These are phyloP conservation scores for Trichoderma sp. DNA, from an alignment of 2,329 filamentous ascomycete species.

Conservation along the genomic window DNA sequence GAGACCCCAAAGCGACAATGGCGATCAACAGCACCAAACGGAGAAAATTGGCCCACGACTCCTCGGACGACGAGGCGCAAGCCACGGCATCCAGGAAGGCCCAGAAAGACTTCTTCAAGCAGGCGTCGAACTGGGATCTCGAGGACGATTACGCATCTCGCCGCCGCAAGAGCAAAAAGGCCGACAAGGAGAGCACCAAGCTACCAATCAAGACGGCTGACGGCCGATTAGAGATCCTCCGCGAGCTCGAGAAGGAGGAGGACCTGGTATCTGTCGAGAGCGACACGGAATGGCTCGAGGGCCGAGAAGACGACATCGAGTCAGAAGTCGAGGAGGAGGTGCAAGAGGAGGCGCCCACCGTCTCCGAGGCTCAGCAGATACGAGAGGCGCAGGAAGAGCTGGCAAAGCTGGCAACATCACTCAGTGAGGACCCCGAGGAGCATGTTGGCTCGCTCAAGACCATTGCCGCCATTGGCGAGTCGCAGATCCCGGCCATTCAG, in stretches of 20 bases:
- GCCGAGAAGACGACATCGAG: constrained; percentile 50
- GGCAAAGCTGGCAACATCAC: constrained; percentile 73
- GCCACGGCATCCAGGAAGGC: constrained; percentile 42
- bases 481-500: constrained; percentile 71
- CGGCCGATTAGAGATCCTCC: constrained; percentile 66
- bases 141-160: constrained; percentile 88
- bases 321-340: constrained; percentile 52
- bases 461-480: constrained; percentile 71
- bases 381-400: constrained; percentile 88
- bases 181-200: constrained; percentile 68
- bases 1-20: constrained; percentile 40
- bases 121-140: constrained; percentile 81
- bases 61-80: constrained; percentile 48
- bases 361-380: constrained; percentile 79
- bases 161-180: constrained; percentile 76
- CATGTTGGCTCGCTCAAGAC: constrained; percentile 77
- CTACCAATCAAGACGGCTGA: constrained; percentile 86
- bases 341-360: constrained; percentile 57
- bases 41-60: constrained; percentile 58
- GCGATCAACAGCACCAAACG: constrained; percentile 55
- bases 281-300: constrained; percentile 66
- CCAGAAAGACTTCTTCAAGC: constrained; percentile 70
- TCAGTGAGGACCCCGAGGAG: constrained; percentile 94
- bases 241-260: constrained; percentile 59
- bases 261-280: constrained; percentile 57